phyloP scores from a whole-genome alignment of 2,329 filamentous ascomycete genomes.

The Sphaerostilbella broomeana region DNA sequence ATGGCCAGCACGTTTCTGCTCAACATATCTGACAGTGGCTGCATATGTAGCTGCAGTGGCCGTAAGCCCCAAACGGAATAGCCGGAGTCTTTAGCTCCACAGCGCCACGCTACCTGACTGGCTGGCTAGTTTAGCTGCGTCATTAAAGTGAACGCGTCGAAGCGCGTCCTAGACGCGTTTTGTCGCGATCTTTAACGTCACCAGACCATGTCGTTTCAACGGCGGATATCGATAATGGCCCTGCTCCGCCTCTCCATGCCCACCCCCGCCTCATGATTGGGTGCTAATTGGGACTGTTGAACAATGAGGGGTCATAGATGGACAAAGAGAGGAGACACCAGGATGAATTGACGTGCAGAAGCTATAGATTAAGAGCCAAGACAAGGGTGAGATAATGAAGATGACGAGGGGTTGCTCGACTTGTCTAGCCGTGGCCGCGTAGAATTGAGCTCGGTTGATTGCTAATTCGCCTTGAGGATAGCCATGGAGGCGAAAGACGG shows the following conservation, averaged over 20 bases:
- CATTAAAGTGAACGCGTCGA: conserved; percentile 8
- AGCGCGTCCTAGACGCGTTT: conserved; percentile 9
- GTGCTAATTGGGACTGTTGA: background rate
- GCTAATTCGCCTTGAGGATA: too few species aligned
- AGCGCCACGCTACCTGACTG: conserved; percentile 1
- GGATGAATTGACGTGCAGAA: background rate
- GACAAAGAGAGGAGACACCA: background rate
- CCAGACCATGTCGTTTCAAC: background rate
- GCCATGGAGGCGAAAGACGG: too few species aligned
- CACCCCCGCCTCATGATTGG: background rate
- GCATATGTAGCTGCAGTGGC: conserved; percentile 1
- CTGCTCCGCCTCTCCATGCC: background rate
- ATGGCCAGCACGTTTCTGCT: too few species aligned
- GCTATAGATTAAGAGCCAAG: background rate
- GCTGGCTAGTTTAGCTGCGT: conserved; percentile 1
- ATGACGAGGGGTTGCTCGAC: too few species aligned
- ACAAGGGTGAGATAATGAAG: too few species aligned
- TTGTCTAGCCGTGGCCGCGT: too few species aligned
- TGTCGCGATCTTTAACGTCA: conserved; percentile 9
- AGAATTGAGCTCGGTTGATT: too few species aligned
- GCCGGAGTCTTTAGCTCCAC: conserved; percentile 5
- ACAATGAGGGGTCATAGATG: background rate
- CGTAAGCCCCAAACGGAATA: conserved; percentile 8
- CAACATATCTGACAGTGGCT: background rate
- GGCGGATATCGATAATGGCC: conserved; percentile 4